A percentile compares a stretch with the other conserved stretches of the same genome.
These are phyloP conservation scores for Blastocystis sp. DNA, from an alignment of 352 stramenopile genomes.

Conservation along the genomic window DNA sequence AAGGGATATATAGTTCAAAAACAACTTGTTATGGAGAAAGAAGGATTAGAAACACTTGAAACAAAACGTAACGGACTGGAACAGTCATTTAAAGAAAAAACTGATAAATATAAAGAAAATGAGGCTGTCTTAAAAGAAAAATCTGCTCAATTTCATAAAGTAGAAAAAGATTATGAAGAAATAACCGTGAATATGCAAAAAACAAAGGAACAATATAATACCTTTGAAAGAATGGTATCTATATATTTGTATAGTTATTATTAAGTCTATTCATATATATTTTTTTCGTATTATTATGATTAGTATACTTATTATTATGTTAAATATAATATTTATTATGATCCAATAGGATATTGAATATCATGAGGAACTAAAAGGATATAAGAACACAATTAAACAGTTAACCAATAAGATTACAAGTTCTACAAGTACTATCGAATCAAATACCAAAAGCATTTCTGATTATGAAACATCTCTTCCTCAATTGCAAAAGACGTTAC, in stretches of 20 bases:
- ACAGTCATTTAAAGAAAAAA: neutral
- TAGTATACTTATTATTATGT: too few species aligned
- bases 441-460: conserved; percentile 58
- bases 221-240: conserved; percentile 82
- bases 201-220: conserved; percentile 70
- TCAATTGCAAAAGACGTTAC: conserved; percentile 52
- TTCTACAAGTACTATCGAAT: conserved; percentile 65
- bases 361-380: conserved; percentile 81
- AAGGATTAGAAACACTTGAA: neutral
- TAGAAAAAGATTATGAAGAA: conserved; percentile 53
- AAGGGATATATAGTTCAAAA: conserved; percentile 2
- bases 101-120: neutral
- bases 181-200: conserved; percentile 61
- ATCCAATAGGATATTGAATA: conserved; percentile 94
- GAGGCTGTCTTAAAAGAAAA: neutral
- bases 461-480: conserved; percentile 58
- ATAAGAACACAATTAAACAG: conserved; percentile 71
- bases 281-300: too few species aligned
- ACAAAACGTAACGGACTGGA: conserved; percentile 15
- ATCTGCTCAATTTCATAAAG: neutral
- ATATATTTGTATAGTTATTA: too few species aligned
- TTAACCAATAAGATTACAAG: conserved; percentile 63
- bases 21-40: neutral
- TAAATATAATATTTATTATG: too few species aligned
- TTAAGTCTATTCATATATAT: too few species aligned